Evolutionary conservation across 1,284 basidiomycete species (phyloP).

Genomic region (Ceratobasidium sp.): DNA sequence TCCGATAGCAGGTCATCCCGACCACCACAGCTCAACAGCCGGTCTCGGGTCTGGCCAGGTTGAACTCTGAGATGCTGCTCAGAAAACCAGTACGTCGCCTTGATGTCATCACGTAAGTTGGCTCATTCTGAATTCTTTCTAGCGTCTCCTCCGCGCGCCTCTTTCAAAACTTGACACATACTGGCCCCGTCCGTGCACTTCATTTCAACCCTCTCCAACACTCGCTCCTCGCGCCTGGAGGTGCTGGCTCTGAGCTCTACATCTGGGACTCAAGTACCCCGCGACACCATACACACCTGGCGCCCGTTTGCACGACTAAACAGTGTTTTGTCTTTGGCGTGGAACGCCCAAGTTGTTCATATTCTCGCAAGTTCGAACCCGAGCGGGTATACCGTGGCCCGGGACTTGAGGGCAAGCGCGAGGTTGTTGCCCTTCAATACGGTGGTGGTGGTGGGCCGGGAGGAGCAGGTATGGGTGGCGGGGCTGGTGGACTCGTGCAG

Average conservation of each 20-base stretch:
- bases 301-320: slow-evolving; percentile 88
- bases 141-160: slow-evolving; percentile 3
- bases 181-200: slow-evolving; percentile 91
- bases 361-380: slow-evolving; percentile 95
- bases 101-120: too few species aligned
- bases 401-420: slow-evolving; percentile 94
- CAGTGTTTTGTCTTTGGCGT: slow-evolving; percentile 92
- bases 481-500: too few species aligned
- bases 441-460: slow-evolving; percentile 85
- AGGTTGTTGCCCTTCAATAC: slow-evolving; percentile 92
- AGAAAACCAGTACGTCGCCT: slow-evolving; percentile 77
- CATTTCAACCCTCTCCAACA: too few species aligned
- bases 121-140: background rate
- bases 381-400: slow-evolving; percentile 96
- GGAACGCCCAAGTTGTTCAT: slow-evolving; percentile 93
- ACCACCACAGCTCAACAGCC: too few species aligned
- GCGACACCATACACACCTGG: slow-evolving; percentile 85
- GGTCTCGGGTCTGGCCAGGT: slow-evolving; percentile 98
- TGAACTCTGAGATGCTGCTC: slow-evolving; percentile 91
- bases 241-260: slow-evolving; percentile 88
- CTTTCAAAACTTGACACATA: slow-evolving; percentile 86
- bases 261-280: slow-evolving; percentile 88
- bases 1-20: too few species aligned
- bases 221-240: slow-evolving; percentile 92
- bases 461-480: too few species aligned